Base-by-base conservation (phyloP, 768 basidiomycete genomes). In the Tulasnella sp. region DNA sequence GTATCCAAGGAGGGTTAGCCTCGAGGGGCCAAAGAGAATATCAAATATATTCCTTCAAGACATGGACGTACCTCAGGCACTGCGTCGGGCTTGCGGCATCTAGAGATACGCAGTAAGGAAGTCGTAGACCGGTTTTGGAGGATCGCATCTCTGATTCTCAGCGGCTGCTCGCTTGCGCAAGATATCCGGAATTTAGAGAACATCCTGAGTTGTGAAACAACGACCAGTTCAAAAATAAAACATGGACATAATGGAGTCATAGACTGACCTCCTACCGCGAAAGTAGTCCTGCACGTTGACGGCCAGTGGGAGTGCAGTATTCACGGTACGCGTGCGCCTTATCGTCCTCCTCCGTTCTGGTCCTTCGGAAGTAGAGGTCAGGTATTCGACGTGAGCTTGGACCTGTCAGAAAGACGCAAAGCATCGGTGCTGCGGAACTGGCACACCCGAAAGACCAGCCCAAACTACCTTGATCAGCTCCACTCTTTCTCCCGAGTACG, bases 231-330 rank as follows among this genome's bases (percentile, higher is more conserved):
- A 3, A 11, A n/a, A 41, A 31, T 22, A 31, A 10, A 43, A 29
- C n/a, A 22, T 19, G 31, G 29, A 21, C 22, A 8, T 31, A 27
- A 46, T 21, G n/a, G n/a, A n/a, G n/a, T n/a, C n/a, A n/a, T n/a
- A n/a, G n/a, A 46, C 76, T 45, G 38, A 92, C 94, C 82, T 83
- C 58, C 80, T 75, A 25, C 85, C 85, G 21, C 94, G 82, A 75
- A 98, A 97, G 70, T 91, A 93, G 68, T 99, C 96, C 70, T 97
- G 88, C 0, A 98, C 94, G 60, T 93, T 96, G 60, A 97, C 87
- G 2, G 86, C 81, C 45, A 99, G 75, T 0, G 94, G 93, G 2
- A 97, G 74, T 0, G 85, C 77, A 5, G 85, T 82, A 12, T 78
- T 75, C 3, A 93, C 74, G 2, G 76, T 70, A 59, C 79, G 77